Conservation (phyloP, 2,329 filamentous ascomycete genomes). For the Aspergillus hortae region DNA sequence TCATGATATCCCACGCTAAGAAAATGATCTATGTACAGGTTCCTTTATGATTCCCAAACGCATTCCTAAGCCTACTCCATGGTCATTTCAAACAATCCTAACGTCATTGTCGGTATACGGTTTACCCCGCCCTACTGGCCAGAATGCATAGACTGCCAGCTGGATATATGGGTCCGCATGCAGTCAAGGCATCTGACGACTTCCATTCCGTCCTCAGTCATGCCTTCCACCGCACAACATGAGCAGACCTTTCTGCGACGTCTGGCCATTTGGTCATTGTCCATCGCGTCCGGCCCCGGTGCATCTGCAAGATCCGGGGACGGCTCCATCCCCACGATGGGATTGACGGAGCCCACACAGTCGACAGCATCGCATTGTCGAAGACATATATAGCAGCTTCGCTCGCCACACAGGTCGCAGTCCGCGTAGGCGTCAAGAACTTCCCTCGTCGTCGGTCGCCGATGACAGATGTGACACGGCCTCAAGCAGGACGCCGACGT, state of each 20-base stretch:
- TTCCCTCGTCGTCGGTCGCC: conserved; percentile 37
- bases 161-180: conserved; percentile 18
- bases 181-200: conserved; percentile 38
- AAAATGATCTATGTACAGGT: no score
- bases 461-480: conserved; percentile 42
- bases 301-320: conserved; percentile 3
- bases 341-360: conserved; percentile 20
- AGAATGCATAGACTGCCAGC: conserved; percentile 12
- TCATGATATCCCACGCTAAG: no score
- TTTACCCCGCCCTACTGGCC: neutral
- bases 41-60: no score
- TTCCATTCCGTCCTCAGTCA: conserved; percentile 35
- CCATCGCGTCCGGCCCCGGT: conserved; percentile 2
- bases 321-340: neutral
- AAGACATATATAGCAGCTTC: conserved; percentile 42
- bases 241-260: conserved; percentile 35
- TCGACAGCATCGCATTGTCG: conserved; percentile 34
- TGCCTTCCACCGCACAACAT: conserved; percentile 36
- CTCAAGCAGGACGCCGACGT: conserved; percentile 28
- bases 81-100: no score
- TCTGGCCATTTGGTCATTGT: conserved; percentile 3
- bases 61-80: no score
- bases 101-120: neutral
- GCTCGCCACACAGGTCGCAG: conserved; percentile 36
- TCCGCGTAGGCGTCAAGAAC: conserved; percentile 41